phyloP scores from a whole-genome alignment of 2,329 filamentous ascomycete genomes.

The Xylaria multiplex region DNA sequence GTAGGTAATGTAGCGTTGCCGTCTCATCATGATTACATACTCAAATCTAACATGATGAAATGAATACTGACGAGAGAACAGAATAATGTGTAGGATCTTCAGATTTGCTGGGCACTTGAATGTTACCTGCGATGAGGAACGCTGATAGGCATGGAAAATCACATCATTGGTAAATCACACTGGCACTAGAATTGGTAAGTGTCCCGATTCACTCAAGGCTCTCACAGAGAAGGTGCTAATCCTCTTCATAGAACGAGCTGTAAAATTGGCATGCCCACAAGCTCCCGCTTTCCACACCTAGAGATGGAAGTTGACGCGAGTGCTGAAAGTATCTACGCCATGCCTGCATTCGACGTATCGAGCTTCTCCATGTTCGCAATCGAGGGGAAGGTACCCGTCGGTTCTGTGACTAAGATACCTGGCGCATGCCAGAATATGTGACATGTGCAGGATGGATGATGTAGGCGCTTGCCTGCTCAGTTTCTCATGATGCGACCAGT shows the following conservation, averaged over 20 bases:
- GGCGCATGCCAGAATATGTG: background rate
- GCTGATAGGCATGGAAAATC: background rate
- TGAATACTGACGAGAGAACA: background rate
- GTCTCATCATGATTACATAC: background rate
- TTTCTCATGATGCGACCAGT: background rate
- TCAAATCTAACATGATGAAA: background rate
- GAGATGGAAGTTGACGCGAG: constrained; percentile 10
- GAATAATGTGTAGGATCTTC: background rate
- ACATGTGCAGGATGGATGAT: constrained; percentile 1
- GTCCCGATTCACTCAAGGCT: background rate
- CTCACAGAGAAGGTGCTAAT: background rate
- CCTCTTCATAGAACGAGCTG: background rate
- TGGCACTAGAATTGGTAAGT: background rate
- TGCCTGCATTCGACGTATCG: background rate
- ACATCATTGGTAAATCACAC: background rate
- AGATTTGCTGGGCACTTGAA: background rate
- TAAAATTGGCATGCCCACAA: background rate
- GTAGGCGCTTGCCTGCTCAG: constrained; percentile 3
- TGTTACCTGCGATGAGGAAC: background rate
- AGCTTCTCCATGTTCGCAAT: background rate
- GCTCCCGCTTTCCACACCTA: background rate
- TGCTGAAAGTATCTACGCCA: background rate
- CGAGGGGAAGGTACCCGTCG: constrained; percentile 9
- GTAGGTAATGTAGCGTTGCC: background rate
- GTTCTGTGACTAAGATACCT: background rate